Conservation (phyloP, 2,329 filamentous ascomycete species). For the Calonectria crousiana region DNA sequence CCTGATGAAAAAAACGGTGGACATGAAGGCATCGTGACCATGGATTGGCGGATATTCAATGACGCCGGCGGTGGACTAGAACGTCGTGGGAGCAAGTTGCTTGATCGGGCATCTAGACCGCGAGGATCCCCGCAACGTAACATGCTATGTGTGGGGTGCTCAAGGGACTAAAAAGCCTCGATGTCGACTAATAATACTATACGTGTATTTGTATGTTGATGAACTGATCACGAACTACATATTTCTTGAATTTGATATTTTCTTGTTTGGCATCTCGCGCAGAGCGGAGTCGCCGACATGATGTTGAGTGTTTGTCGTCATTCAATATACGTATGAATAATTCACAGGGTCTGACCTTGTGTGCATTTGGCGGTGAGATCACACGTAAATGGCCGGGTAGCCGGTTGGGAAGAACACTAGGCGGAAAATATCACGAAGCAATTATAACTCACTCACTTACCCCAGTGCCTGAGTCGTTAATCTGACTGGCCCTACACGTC, state of each 20-base stretch:
- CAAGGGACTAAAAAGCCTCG: background rate
- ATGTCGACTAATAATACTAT: slow-evolving; percentile 21
- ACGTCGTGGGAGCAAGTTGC: slow-evolving; percentile 29
- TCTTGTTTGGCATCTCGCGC: too few relatives aligned
- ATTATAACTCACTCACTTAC: background rate
- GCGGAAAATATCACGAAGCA: background rate
- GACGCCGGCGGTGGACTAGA: slow-evolving; percentile 24
- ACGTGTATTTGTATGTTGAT: slow-evolving; percentile 16
- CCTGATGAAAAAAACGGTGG: slow-evolving; percentile 31
- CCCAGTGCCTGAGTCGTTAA: background rate
- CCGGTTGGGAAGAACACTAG: background rate
- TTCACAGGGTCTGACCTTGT: background rate
- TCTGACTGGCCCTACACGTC: background rate
- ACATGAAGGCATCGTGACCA: slow-evolving; percentile 28
- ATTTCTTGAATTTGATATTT: background rate
- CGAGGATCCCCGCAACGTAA: slow-evolving; percentile 29
- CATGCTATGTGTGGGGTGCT: slow-evolving; percentile 29
- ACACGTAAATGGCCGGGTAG: background rate
- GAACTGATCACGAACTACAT: slow-evolving; percentile 17
- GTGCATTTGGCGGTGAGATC: background rate
- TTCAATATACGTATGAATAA: background rate
- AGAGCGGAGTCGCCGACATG: background rate
- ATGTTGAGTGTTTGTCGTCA: background rate
- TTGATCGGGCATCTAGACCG: slow-evolving; percentile 39
- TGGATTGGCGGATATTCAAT: slow-evolving; percentile 40